Evolutionary conservation across 164 flowering plant species (phyloP), one percentile per base, ranked within the genome.

Genomic region (Chimonanthus salicifolius): DNA sequence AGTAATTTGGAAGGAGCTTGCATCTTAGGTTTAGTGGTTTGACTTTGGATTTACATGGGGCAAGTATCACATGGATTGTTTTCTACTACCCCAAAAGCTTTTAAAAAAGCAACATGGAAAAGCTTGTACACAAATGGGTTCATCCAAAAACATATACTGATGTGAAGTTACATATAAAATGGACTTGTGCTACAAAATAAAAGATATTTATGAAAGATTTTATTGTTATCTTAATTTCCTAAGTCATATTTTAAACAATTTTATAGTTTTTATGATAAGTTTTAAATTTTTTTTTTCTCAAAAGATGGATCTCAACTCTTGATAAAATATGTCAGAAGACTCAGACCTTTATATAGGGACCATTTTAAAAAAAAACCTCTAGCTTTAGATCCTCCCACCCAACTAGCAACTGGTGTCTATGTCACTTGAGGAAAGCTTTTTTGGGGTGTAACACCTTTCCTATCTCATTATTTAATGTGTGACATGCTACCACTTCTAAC

Each of bases 401-500:
- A 3, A 44, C 58, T 48, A 15, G 44, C 46, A 43, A 20, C 69
- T 45, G 44, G 21, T 72, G 75, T 72, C 63, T 72, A 20, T 64
- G 33, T 72, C 75, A 33, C 75, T 6, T 33, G n/a, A 33, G 62
- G 68, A 48, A 72, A 51, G 50, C 75, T 58, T 44, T 33, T 54
- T 9, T 54, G 10, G 4, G 33, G 45, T 66, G 60, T 58, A 67
- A 76, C 65, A 67, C 68, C 72, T 75, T 75, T 75, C 77, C 70
- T 63, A 75, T 75, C 77, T 74, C 48, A 72, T n/a, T 72, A 58
- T 71, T 62, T 68, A 33, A 33, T 50, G 63, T 51, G 77, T 64
- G 77, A 70, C 77, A 70, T 69, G 69, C 70, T 75, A 51, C 73
- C 77, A 70, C 78, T 71, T 67, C 63, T 15, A 21, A 47, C 66